These are phyloP conservation scores for Colletotrichum graminicola DNA, from an alignment of 2,329 filamentous ascomycete genomes.

Conservation along the genomic window DNA sequence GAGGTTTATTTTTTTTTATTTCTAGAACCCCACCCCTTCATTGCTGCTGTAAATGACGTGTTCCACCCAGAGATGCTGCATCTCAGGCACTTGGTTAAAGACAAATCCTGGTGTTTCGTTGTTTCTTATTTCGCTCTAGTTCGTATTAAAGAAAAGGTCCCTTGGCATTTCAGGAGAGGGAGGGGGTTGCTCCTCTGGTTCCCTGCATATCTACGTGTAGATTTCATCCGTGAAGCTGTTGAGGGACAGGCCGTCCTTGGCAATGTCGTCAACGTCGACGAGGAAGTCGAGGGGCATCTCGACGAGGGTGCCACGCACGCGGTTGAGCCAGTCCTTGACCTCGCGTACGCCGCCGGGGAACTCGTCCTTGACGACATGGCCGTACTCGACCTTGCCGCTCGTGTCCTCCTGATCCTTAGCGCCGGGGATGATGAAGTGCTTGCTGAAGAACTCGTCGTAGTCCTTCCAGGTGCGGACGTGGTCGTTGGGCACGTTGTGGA, in stretches of 20 bases:
- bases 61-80: not conserved
- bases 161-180: too few relatives aligned
- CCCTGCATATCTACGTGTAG: conserved; percentile 66
- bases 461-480: conserved; percentile 77
- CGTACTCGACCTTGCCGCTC: conserved; percentile 78
- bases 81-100: not conserved
- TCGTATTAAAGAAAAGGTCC: not conserved
- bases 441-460: conserved; percentile 78
- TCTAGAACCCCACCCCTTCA: too few relatives aligned
- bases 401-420: conserved; percentile 54
- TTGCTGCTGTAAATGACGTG: not conserved
- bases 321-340: conserved; percentile 76
- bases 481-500: conserved; percentile 83
- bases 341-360: conserved; percentile 80
- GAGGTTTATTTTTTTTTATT: not conserved
- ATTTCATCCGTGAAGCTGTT: conserved; percentile 80
- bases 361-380: conserved; percentile 86
- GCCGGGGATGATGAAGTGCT: conserved; percentile 72
- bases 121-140: not conserved
- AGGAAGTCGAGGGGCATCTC: conserved; percentile 95
- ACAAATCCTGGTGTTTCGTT: not conserved
- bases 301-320: conserved; percentile 78
- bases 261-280: conserved; percentile 84
- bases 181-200: not conserved
- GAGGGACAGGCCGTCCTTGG: conserved; percentile 80